phyloP scores from a whole-genome alignment of 345 rosid species.

The Heritiera littoralis region DNA sequence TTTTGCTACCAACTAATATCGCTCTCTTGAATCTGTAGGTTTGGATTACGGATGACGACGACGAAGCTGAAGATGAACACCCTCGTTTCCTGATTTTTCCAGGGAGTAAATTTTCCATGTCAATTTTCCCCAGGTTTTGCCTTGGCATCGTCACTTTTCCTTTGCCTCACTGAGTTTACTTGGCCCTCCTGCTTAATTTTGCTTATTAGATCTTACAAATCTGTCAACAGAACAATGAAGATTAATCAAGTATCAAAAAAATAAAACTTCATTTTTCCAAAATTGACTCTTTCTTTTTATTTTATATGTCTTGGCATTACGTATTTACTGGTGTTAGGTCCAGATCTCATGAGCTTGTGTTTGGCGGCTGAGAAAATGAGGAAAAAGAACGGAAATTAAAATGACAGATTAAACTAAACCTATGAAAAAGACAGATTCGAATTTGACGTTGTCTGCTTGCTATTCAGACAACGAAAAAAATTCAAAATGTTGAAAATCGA shows the following conservation, averaged over 20 bases:
- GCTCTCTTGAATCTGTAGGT: constrained; percentile 87
- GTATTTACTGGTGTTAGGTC: not conserved
- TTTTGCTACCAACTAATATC: constrained; percentile 72
- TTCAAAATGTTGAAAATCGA: not conserved
- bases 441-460: not conserved
- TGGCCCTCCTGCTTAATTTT: not conserved
- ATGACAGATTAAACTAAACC: constrained; percentile 4
- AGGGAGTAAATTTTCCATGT: constrained; percentile 56
- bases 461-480: not conserved
- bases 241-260: not conserved
- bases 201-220: constrained; percentile 6
- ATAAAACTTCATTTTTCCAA: not conserved
- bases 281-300: not conserved
- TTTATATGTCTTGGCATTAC: not conserved
- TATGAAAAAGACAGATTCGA: not conserved
- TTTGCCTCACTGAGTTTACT: not conserved
- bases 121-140: constrained; percentile 44
- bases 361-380: constrained; percentile 6
- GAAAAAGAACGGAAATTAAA: not conserved
- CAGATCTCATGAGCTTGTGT: not conserved
- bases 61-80: constrained; percentile 79
- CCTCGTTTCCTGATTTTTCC: constrained; percentile 95
- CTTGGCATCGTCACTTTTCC: constrained; percentile 56
- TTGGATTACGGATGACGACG: constrained; percentile 74
- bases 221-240: constrained; percentile 1